Evolutionary conservation across 148 eudicot genomes (phyloP).

Genomic region (Drosera capensis): DNA sequence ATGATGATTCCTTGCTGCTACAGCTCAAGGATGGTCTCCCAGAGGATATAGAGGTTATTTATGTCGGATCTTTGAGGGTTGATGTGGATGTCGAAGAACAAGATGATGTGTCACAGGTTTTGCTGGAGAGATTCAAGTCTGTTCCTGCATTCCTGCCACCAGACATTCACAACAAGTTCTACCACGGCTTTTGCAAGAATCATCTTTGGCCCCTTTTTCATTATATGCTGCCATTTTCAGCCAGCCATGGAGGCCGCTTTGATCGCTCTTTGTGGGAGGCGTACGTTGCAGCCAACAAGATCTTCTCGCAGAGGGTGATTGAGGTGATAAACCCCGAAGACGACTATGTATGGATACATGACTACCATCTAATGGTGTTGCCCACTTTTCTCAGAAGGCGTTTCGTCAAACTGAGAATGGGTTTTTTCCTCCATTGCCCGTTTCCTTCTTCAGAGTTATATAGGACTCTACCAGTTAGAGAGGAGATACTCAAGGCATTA

Average conservation of each 20-base stretch:
- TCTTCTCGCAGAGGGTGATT: conserved; percentile 41
- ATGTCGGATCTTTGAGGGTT: conserved; percentile 38
- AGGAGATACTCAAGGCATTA: conserved; percentile 48
- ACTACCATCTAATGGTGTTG: conserved; percentile 48
- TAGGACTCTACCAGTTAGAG: conserved; percentile 42
- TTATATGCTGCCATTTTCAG: conserved; percentile 42
- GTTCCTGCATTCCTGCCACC: conserved; percentile 45
- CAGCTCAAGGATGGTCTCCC: conserved; percentile 48
- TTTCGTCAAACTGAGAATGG: conserved; percentile 29
- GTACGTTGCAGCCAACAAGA: conserved; percentile 49
- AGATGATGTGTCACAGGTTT: conserved; percentile 39
- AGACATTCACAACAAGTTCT: conserved; percentile 23
- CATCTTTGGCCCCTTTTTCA: conserved; percentile 55
- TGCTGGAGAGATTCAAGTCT: conserved; percentile 41
- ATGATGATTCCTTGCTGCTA: conserved; percentile 38
- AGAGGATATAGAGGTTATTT: conserved; percentile 47
- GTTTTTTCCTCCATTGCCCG: conserved; percentile 47
- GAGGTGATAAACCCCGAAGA: conserved; percentile 56
- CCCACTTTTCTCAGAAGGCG: conserved; percentile 50
- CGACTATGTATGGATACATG: conserved; percentile 60
- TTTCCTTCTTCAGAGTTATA: conserved; percentile 56
- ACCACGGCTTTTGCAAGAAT: conserved; percentile 50
- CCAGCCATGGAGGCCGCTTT: conserved; percentile 32
- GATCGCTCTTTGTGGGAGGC: conserved; percentile 40
- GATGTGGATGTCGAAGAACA: conserved; percentile 36